Evolutionary conservation across 164 flowering plant genomes (phyloP), one percentile per base, ranked within the genome.

Genomic region (Vitis rupestris): DNA sequence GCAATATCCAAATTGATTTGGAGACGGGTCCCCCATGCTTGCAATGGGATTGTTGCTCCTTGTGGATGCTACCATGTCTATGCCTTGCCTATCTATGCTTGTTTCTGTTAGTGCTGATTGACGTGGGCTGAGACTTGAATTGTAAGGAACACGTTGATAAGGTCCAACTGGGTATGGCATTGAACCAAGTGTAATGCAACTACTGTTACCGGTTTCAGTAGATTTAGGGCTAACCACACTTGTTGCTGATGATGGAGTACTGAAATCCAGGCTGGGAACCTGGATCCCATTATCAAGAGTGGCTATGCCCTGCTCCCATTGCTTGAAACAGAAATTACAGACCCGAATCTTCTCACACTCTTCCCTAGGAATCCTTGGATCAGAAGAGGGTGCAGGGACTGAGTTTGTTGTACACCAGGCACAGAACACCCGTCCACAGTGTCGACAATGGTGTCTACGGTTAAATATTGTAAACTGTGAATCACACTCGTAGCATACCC

Each of bases 401-500:
- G 89, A 85, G 70, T 94, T 94, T 66, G 87, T 27, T 12, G 98
- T 94, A 81, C 98, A 94, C 83, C 84, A 88, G 59, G 87, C 87
- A 74, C 98, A 94, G 81, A 94, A 94, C 64, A 94, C 82, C 37
- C 93, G 82, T 19, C 98, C 98, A 78, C 98, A 94, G 58, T 80
- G 88, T 37, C 98, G 90, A 68, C 98, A 94, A 77, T 94, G 98
- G 68, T 94, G 97, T 70, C 87, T 88, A 12, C 98, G 90, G 75
- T 92, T 94, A 75, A 94, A 76, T 52, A 90, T 17, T 0, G 93
- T 90, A 67, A 94, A 94, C 76, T 86, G 95, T 3, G 88, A 73
- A 72, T 94, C 98, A 79, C 98, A 94, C 14, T 94, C 93, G 76
- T 94, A 94, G 82, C 98, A 94, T 72, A 92, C 97, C 76, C 87